A percentile compares a stretch with the other conserved stretches of the same genome.
phyloP scores from a whole-genome alignment of 2,329 filamentous ascomycete species.

The Xylariaceae sp. region DNA sequence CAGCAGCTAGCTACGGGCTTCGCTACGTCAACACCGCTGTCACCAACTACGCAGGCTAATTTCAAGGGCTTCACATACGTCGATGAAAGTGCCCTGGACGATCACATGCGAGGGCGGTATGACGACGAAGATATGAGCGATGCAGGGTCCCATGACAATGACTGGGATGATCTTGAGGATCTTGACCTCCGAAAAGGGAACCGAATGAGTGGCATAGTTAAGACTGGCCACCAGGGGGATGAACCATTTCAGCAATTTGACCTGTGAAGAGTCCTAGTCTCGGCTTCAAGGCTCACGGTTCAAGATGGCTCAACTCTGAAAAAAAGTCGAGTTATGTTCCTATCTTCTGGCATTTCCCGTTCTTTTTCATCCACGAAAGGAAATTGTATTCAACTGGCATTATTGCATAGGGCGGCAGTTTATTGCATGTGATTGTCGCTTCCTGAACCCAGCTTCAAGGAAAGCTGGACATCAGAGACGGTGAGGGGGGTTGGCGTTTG shows the following conservation, averaged over 20 bases:
- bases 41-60: slow-evolving; percentile 93
- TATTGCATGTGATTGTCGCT: slow-evolving; percentile 31
- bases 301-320: too few species aligned
- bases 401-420: slow-evolving; percentile 36
- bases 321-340: too few species aligned
- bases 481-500: slow-evolving; percentile 24
- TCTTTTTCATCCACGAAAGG: slow-evolving; percentile 20
- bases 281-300: slow-evolving; percentile 8
- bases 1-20: slow-evolving; percentile 81
- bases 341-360: too few species aligned
- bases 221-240: slow-evolving; percentile 47
- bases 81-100: slow-evolving; percentile 93
- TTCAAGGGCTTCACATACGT: slow-evolving; percentile 99
- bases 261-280: slow-evolving; percentile 44
- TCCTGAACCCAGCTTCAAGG: too few species aligned
- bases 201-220: slow-evolving; percentile 62
- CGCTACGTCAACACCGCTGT: slow-evolving; percentile 85
- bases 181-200: slow-evolving; percentile 49
- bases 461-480: too few species aligned
- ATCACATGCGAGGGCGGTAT: slow-evolving; percentile 61
- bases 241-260: slow-evolving; percentile 63
- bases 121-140: slow-evolving; percentile 61
- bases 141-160: slow-evolving; percentile 44
- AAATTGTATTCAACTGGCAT: slow-evolving; percentile 33
- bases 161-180: slow-evolving; percentile 58